Evolutionary conservation across 2,329 filamentous ascomycete genomes (phyloP).

Genomic region (Pseudogymnoascus sp.): DNA sequence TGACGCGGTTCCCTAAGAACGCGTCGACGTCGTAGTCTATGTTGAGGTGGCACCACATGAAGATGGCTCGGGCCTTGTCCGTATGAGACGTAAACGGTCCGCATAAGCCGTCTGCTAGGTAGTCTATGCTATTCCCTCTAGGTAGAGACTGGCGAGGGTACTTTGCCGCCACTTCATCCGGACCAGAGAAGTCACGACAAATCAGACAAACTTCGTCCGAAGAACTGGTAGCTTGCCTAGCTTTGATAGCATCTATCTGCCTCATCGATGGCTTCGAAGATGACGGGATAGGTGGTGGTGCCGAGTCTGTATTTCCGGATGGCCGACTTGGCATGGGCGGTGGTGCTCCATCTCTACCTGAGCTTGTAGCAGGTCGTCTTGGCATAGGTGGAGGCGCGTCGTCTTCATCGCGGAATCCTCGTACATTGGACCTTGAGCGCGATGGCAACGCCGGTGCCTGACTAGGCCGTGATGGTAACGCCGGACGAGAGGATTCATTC

Average conservation of each 20-base stretch:
- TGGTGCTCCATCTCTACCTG: neutral
- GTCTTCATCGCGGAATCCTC: neutral
- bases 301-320: conserved; percentile 14
- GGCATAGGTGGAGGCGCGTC: conserved; percentile 6
- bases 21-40: conserved; percentile 74
- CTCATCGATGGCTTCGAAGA: conserved; percentile 30
- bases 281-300: conserved; percentile 26
- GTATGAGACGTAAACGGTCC: conserved; percentile 72
- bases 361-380: neutral
- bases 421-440: neutral
- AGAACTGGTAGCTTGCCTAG: conserved; percentile 12
- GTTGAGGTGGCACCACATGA: conserved; percentile 94
- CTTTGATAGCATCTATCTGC: conserved; percentile 42
- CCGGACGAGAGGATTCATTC: conserved; percentile 15
- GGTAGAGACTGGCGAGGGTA: conserved; percentile 70
- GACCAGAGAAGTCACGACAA: conserved; percentile 81
- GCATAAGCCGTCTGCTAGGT: conserved; percentile 73
- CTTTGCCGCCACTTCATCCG: conserved; percentile 70
- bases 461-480: conserved; percentile 25
- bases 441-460: neutral
- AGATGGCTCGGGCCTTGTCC: conserved; percentile 88
- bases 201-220: conserved; percentile 55
- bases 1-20: conserved; percentile 68
- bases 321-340: neutral
- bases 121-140: conserved; percentile 50